Base-by-base conservation (phyloP, 345 rosid genomes). In the Xanthoceras sorbifolium region DNA sequence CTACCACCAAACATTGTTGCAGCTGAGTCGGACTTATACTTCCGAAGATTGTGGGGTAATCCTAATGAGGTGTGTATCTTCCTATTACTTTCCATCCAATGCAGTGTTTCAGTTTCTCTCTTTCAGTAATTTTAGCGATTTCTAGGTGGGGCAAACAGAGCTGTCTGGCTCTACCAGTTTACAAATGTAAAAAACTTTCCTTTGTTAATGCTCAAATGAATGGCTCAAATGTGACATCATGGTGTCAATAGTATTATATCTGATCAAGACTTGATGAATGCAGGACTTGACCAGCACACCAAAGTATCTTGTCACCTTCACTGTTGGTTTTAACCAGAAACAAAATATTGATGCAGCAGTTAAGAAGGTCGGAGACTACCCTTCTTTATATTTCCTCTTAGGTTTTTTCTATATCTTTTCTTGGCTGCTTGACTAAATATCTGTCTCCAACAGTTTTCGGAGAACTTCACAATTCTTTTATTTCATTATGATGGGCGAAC, bases 401-500 rank as follows among this genome's bases (percentile, higher is more conserved):
- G 62, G 62, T 20, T 61, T 11, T n/a, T 25, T 29, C 63, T 50
- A 0, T 18, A 1, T 63, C 26, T 69, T 20, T 25, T 6, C 60
- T 28, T 68, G 34, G 70, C 18, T 65, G 62, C 29, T 12, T 66
- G 38, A 64, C 79, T 80, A 29, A 83, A 78, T 50, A 31, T 71
- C 26, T 77, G 60, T 76, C 52, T 76, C 57, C 72, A 71, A 70
- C 93, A 97, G 99, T 97, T 97, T 81, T 94, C 97, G 72, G 95
- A 52, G 69, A 88, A 97, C 79, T 97, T 97, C 76, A 91, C 97
- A 15, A 89, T 97, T 74, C 84, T 97, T 71, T 85, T 97, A 75
- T 97, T 97, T 86, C 99, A 97, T 80, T 97, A 97, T 64, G 99
- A 97, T 38, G 97, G 98, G 7, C 88, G 77, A 31, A 90, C 94